Evolutionary conservation across 257 asterid genomes (phyloP), one percentile per base, ranked within the genome.

Genomic region (Coffea canephora): DNA sequence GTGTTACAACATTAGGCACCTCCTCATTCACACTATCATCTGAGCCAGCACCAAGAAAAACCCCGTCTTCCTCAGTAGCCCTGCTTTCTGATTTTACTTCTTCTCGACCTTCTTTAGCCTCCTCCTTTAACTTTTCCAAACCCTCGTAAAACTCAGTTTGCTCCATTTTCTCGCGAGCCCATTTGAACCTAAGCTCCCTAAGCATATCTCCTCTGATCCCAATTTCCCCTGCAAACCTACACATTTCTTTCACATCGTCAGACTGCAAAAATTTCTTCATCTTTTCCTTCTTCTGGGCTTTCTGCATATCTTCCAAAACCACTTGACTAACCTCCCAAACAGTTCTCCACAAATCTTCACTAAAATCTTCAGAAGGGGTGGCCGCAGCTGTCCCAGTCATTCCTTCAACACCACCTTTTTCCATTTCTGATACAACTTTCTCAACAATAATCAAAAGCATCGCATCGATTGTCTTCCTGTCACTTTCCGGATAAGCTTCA

Each of bases 111-210:
- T 57, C 80, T 70, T 85, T 68, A 6, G 84, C 78, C 81, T 80
- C 87, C 66, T 85, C 74, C 73, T 77, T 55, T 43, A 91, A 79
- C 25, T 77, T 64, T 78, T 92, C 97, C 84, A 92, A 80, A 7
- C 81, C 83, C 83, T 86, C 83, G 75, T 89, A 89, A 73, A 86
- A 93, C 83, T 93, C 97, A 80, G 89, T 89, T 79, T 93, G 94
- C 82, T 92, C 98, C 98, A 95, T 93, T 73, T 92, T 89, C 76
- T 95, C 91, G 1, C 96, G 90, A 10, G 97, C 98, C 99, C 98
- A 96, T 86, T 94, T 96, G 83, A 93, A 96, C 81, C 99, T 87
- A 15, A 93, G 89, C 87, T 96, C 99, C 82, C 99, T 87, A 55
- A 96, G 87, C 97, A 94, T 87, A 78, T 96, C 97, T 54, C 98